These are phyloP conservation scores for Globisporangium canariense DNA, from an alignment of 352 stramenopile species.

Conservation along the genomic window DNA sequence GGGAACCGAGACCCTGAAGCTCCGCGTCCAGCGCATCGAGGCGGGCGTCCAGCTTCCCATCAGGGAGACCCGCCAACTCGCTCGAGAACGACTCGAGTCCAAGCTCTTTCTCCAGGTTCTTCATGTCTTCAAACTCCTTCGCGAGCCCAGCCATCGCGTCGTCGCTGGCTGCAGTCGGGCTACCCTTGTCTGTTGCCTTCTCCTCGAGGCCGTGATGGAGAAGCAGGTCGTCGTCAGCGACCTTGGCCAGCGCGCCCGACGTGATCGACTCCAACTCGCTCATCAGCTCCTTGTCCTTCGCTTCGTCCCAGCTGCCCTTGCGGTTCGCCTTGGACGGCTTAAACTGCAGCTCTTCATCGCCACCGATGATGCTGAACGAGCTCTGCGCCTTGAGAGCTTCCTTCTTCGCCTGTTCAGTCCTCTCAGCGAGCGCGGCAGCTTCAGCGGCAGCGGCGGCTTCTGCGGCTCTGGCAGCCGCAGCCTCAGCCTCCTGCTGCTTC, in stretches of 20 bases:
- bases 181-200: conserved; percentile 26
- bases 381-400: conserved; percentile 36
- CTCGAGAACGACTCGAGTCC: conserved; percentile 58
- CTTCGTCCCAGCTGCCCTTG: conserved; percentile 79
- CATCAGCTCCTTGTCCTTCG: conserved; percentile 86
- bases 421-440: conserved; percentile 27
- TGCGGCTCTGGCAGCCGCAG: conserved; percentile 31
- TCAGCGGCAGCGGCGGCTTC: conserved; percentile 35
- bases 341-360: conserved; percentile 53
- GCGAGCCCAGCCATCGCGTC: conserved; percentile 46
- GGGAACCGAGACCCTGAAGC: conserved; percentile 53
- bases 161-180: conserved; percentile 17
- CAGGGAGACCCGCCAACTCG: conserved; percentile 37
- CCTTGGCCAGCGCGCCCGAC: conserved; percentile 45
- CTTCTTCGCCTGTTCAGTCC: conserved; percentile 35
- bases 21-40: conserved; percentile 74
- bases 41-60: conserved; percentile 57
- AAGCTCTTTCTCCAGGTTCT: conserved; percentile 81
- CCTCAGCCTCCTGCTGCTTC: conserved; percentile 56
- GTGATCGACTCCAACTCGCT: conserved; percentile 83
- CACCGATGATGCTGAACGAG: conserved; percentile 73
- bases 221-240: conserved; percentile 25
- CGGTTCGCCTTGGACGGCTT: conserved; percentile 38
- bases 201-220: conserved; percentile 36
- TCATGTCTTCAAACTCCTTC: conserved; percentile 81